These are phyloP conservation scores for Actinomucor elegans DNA, from an alignment of 371 early-diverging fungal genomes.

Conservation along the genomic window DNA sequence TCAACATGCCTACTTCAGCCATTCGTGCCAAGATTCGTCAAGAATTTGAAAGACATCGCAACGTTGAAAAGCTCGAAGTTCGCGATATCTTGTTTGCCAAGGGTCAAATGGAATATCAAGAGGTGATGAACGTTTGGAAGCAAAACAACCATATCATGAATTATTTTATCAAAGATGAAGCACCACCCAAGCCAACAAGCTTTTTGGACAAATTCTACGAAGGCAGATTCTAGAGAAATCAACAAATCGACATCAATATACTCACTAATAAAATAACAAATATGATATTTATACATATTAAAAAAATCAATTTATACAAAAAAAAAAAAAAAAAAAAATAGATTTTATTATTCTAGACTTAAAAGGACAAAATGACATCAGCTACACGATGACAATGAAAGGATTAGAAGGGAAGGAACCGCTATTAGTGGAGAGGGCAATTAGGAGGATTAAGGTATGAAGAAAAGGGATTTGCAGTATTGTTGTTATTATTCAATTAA, in stretches of 20 bases:
- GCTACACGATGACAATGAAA: no score
- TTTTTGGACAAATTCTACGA: conserved; percentile 88
- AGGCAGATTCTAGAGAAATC: conserved; percentile 55
- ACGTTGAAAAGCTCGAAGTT: conserved; percentile 75
- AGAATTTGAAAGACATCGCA: conserved; percentile 89
- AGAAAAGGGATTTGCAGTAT: background rate
- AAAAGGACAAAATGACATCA: no score
- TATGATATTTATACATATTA: conserved; percentile 1
- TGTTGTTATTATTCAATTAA: conserved; percentile 1
- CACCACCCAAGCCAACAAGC: conserved; percentile 68
- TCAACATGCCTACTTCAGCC: conserved; percentile 72
- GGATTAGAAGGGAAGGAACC: no score
- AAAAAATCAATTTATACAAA: conserved; percentile 1
- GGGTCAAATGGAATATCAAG: conserved; percentile 88
- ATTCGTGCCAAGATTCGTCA: conserved; percentile 87
- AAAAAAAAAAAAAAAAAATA: background rate
- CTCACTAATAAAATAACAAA: no score
- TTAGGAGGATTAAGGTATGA: background rate
- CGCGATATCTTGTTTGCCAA: conserved; percentile 88
- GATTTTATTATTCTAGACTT: background rate
- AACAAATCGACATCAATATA: background rate
- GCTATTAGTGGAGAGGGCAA: no score
- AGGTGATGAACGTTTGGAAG: conserved; percentile 96
- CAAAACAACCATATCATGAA: conserved; percentile 88
- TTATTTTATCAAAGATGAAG: conserved; percentile 83